Evolutionary conservation across 345 rosid genomes (phyloP).

Genomic region (Acer yangbiense): DNA sequence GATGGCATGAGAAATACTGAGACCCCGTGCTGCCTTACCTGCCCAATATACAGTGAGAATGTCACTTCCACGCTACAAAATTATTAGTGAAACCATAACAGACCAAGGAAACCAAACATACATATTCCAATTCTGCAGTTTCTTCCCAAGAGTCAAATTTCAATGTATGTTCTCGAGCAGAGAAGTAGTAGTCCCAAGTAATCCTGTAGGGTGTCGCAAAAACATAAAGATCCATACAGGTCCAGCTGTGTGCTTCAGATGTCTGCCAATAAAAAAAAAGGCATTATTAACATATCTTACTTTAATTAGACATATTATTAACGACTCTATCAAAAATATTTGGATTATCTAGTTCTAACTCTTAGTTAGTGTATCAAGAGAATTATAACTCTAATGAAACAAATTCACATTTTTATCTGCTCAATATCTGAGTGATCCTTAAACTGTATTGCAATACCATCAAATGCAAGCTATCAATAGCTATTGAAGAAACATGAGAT

Average conservation of each 20-base stretch:
- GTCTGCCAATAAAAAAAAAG: slow-evolving; percentile 48
- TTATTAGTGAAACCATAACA: background rate
- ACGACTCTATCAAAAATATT: background rate
- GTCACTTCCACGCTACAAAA: slow-evolving; percentile 17
- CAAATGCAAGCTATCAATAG: background rate
- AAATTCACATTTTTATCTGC: background rate
- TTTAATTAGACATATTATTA: background rate
- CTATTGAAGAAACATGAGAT: background rate
- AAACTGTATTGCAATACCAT: background rate
- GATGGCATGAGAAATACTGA: slow-evolving; percentile 98
- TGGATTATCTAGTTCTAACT: background rate
- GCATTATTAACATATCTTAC: background rate
- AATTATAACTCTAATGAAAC: background rate
- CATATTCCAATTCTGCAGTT: slow-evolving; percentile 84
- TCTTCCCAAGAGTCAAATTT: slow-evolving; percentile 93
- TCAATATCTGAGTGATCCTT: background rate
- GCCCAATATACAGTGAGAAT: slow-evolving; percentile 26
- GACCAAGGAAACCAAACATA: slow-evolving; percentile 32
- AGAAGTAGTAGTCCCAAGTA: slow-evolving; percentile 96
- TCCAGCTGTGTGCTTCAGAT: slow-evolving; percentile 85
- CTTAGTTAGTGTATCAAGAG: too few species aligned
- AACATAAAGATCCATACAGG: slow-evolving; percentile 96
- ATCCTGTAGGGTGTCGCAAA: slow-evolving; percentile 96
- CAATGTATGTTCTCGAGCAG: slow-evolving; percentile 77
- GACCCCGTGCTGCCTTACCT: slow-evolving; percentile 93